These are phyloP conservation scores for Colletotrichum sp. DNA, from an alignment of 2,329 filamentous ascomycete species.

Conservation along the genomic window DNA sequence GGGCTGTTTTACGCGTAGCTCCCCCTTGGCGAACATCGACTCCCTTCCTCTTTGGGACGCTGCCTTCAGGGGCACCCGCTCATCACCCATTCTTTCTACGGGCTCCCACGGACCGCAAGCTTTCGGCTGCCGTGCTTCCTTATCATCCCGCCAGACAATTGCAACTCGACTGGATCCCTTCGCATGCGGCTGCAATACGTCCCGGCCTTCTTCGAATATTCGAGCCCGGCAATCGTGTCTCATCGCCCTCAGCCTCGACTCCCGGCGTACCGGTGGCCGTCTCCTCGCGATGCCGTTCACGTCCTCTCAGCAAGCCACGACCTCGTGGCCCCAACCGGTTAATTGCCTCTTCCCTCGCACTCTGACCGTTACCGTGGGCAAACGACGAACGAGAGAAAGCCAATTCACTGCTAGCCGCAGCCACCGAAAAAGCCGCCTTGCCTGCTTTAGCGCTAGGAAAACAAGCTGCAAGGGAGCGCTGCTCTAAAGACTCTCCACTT, in stretches of 20 bases:
- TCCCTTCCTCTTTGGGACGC: conserved; percentile 1
- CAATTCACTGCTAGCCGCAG: conserved; percentile 1
- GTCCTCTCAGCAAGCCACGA: not conserved
- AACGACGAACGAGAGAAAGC: not conserved
- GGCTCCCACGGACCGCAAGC: not conserved
- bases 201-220: not conserved
- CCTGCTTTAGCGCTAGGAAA: conserved; percentile 9
- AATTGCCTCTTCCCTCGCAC: not conserved
- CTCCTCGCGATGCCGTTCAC: not conserved
- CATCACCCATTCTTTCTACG: not conserved
- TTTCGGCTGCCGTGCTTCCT: not conserved
- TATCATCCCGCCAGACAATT: not conserved
- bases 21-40: not conserved
- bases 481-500: conserved; percentile 1
- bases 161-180: not conserved
- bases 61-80: not conserved
- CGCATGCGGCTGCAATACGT: not conserved
- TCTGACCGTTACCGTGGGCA: not conserved
- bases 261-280: not conserved
- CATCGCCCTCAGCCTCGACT: not conserved
- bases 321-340: not conserved
- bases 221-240: not conserved
- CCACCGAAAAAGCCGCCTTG: conserved; percentile 2
- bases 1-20: not conserved
- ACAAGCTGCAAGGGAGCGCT: not conserved